Evolutionary conservation across 331 rosid genomes (phyloP), one percentile per base, ranked within the genome.

Genomic region (Prunus yedoensis): DNA sequence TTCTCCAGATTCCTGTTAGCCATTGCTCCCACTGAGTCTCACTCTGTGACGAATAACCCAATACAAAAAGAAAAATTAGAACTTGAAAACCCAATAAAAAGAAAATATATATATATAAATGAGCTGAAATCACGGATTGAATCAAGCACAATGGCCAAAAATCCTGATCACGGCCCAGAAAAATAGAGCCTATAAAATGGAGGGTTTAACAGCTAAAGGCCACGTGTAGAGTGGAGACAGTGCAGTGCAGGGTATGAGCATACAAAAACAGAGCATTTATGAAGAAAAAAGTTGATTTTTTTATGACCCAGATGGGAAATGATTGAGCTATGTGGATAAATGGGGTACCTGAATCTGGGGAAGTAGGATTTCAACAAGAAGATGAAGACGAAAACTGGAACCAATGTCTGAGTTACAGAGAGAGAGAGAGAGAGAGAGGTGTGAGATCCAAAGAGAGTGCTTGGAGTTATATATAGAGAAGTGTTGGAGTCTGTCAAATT

Each of bases 1-100:
- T 95, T 92, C 82, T 95, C 99, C 81, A 92, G 20, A 78, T 79
- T 95, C 78, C 91, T 79, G 70, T 74, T 85, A 58, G 97, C 83
- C 97, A 92, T 92, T 80, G 77, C 72, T 64, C 51, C 77, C 66
- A 53, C 23, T 64, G 77, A 80, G 76, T 30, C 75, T n/a, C 82
- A 8, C 70, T 79, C 87, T 85, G 78, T 25, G 68, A 84, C 65
- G 75, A 81, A 32, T 47, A 73, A 67, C 57, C 53, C 51, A 54
- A 41, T 30, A 16, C 65, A 21, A 35, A 8, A 66, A 25, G 18
- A 6, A 63, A 28, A 35, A 7, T 46, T 67, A 68, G 12, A 66
- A 41, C 32, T 17, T 32, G 23, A 65, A 43, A 73, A 70, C 25
- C 71, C 75, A 56, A 20, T 30, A 50, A 46, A 25, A 16, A 41